Base-by-base conservation (phyloP, 1,139 yeast genomes). In the Protomyces pachydermus region DNA sequence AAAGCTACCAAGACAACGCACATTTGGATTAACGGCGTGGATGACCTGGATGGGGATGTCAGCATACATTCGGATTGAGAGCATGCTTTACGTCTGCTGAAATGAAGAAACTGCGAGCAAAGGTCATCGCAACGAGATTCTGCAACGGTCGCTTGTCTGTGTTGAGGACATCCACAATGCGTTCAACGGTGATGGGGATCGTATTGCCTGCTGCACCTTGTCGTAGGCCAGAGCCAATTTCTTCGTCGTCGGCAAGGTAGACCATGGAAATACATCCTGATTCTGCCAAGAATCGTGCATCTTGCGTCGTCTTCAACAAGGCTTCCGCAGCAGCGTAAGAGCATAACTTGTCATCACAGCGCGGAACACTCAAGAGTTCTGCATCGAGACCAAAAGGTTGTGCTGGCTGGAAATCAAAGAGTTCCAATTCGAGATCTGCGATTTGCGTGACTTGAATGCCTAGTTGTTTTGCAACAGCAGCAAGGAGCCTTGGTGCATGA, bases 11-110 rank as follows among this genome's bases (percentile, higher is more conserved):
- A 23, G 37, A 1, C 16, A 25, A 20, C 45, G 18, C 32, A 58
- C 62, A 46, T 58, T 58, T 42, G 62, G 62, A 52, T 58, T 58
- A 50, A 58, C 62, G 39, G 56, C 62, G 62, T 58, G 62, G 8
- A 58, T 58, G 55, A 52, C 62, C 62, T 58, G 54, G 23, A 23
- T 12, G 14, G 32, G 14, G 25, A 51, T 46, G 23, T 34, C 57
- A 73, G 74, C 51, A 72, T 71, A 61, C 82, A 77, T 91, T 91
- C 68, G 98, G 98, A 76, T 93, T 96, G 60, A 89, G 87, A 56
- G 97, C 97, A 75, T 91, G 98, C 8, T 95, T 95, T 79, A 90
- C 95, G 74, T 91, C 98, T 0, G 97, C 88, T 0, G 97, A 90
- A 65, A 91, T 76, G 70, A 91, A 82, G 77, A 91, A 91, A 4